Base-by-base conservation (phyloP, 495 filamentous ascomycete genomes). In the Neurospora sp. region DNA sequence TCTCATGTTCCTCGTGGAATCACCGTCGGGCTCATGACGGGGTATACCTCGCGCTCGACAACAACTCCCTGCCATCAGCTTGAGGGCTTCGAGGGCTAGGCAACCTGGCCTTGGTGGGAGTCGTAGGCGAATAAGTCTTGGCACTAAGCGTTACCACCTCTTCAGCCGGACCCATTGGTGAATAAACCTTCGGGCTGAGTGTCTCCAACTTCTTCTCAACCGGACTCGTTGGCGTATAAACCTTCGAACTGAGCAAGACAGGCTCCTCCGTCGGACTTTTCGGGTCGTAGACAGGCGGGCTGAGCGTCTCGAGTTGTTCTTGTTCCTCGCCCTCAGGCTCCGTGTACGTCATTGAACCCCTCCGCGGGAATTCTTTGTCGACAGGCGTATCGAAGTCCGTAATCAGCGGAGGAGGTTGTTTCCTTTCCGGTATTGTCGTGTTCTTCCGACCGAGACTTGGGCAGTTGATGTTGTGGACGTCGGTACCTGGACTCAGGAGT, bases 231-330 rank as follows among this genome's bases (percentile, higher is more conserved):
- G 53, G 53, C 14, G 53, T 35, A 16, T 65, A 65, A 3, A 65
- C 53, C 53, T 65, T 65, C 27, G 53, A 65, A 65, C 53, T 65
- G 1, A 65, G 53, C 53, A 65, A 9, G 14, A 65, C 53, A 0
- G 27, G 53, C 53, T 65, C 53, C 0, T 65, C 53, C 3, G 27
- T 27, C 3, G 83, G 83, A 38, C 81, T 84, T 0, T 77, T 74
- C 3, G 82, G 83, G 59, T 76, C 76, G 70, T 85, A 86, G 68
- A 85, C 79, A 3, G 77, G 80, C 2, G 84, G 81, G 20, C 77
- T 84, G 9, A 86, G 78, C 0, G 79, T 85, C 20, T 75, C 75
- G 7, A 41, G 41, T 35, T 41, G 31, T 65, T 78, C 70, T 7
- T 77, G 73, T 10, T 74, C 73, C 2, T 53, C 68, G 1, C 68